Base-by-base conservation (phyloP, 2,329 filamentous ascomycete species). In the Lecanicillium sp. region DNA sequence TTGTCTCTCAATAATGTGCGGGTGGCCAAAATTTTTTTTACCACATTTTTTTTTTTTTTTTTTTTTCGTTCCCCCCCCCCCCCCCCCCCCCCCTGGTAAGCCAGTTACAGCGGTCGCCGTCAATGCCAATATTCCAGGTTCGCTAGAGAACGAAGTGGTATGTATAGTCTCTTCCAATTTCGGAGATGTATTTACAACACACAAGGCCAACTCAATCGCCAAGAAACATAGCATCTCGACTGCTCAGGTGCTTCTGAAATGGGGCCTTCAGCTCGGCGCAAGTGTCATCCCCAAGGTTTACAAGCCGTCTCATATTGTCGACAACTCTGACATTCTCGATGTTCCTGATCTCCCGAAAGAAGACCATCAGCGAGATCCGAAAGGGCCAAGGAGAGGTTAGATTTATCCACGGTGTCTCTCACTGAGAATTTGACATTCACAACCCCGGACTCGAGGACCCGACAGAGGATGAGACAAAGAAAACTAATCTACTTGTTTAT, bases 211-310 rank as follows among this genome's bases (percentile, higher is more conserved):
- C 17, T 29, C 9, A 3, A 24, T 48, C 14, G 45, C 45, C 4
- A 14, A 33, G 15, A 48, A 43, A 19, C 24, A 24, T 3, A 11
- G n/a, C 30, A 26, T 48, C 5, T 17, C 45, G 5, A 29, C 45
- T 3, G 45, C 38, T 3, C 45, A 48, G 11, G 45, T 48, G 38
- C 45, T 48, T 1, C 30, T 48, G 7, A 48, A 48, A 48, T 48
- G 45, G 45, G 45, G 38, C 19, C 14, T 48, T 5, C 45, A 48
- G 45, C 29, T 37, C 14, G 45, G 45, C 29, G 42, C 45, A 9
- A 48, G 45, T n/a, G 45, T 48, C 15, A 48, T 48, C 23, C 45
- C 45, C 4, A 48, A 48, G 23, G 37, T 38, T 8, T 48, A 43
- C 23, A 37, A 29, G 7, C 21, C 30, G 11, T 17, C 29, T 6